A percentile compares a stretch with the other conserved stretches of the same genome.
Evolutionary conservation across 176 grass and related monocot species (phyloP).

Genomic region (Otatea glauca): DNA sequence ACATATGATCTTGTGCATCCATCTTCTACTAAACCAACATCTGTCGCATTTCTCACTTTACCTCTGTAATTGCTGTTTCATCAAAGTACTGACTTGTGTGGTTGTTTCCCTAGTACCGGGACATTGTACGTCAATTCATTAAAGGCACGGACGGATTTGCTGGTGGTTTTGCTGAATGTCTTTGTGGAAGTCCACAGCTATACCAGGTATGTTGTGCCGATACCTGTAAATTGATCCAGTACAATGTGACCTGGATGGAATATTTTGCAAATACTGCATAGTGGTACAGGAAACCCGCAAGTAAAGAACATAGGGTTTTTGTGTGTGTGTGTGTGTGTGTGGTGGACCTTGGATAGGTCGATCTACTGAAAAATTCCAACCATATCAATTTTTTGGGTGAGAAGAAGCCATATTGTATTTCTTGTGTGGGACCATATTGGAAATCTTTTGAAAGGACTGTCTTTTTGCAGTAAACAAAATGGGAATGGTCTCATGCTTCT

Average conservation of each 20-base stretch:
- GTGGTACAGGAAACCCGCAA: background rate
- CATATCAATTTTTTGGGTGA: background rate
- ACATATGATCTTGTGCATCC: conserved; percentile 22
- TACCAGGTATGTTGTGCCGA: conserved; percentile 70
- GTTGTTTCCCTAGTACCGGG: conserved; percentile 77
- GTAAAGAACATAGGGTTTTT: background rate
- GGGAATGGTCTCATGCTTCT: background rate
- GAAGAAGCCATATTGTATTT: conserved; percentile 4
- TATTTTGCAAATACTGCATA: conserved; percentile 11
- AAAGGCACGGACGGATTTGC: conserved; percentile 97
- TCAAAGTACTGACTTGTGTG: conserved; percentile 36
- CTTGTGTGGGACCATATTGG: background rate
- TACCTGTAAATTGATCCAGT: conserved; percentile 12
- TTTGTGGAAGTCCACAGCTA: conserved; percentile 92
- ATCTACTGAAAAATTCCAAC: background rate
- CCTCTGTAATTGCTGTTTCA: conserved; percentile 24
- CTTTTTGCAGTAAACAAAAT: background rate
- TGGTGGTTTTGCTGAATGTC: conserved; percentile 90
- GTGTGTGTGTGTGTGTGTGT: background rate
- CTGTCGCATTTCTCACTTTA: background rate
- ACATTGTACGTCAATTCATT: conserved; percentile 90
- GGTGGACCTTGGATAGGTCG: background rate
- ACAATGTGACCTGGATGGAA: background rate
- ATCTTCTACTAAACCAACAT: conserved; percentile 32
- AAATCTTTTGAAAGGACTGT: background rate